Evolutionary conservation across 164 flowering plant genomes (phyloP), one percentile per base, ranked within the genome.

Genomic region (Paratinospora sagittata): DNA sequence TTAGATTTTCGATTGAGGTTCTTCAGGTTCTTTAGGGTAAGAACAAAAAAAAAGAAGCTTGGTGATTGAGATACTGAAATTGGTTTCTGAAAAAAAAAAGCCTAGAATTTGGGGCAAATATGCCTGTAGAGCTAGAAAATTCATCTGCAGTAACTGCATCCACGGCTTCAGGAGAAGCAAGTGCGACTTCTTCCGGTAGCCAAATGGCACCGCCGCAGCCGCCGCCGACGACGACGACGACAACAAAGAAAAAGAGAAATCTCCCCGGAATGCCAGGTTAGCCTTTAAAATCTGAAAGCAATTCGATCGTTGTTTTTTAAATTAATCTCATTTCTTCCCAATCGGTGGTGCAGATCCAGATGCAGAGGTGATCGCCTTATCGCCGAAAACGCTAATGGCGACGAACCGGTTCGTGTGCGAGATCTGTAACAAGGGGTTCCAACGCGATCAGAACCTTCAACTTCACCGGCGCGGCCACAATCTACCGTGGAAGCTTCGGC

Each of bases 241-340:
- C 78, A 23, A 69, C 72, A 63, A 89, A 89, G 87, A 86, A 81
- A 73, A 91, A 85, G 81, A 82, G 97, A 21, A 91, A 81, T 72
- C 97, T 88, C 41, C 94, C 97, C 3, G 97, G 97, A 80, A 91
- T 84, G 93, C 97, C 97, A 33, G 96, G 96, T 89, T 72, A 65
- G 65, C 30, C 23, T 45, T 72, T 45, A 69, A 43, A 63, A 21
- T 52, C 23, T n/a, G 58, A 19, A 43, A 43, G 14, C 47, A 12
- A 43, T 43, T 43, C 47, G 47, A 43, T 43, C 2, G 14, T 43
- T n/a, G 7, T 41, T 16, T 11, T 14, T 27, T 45, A 16, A 12
- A 27, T 34, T 36, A 43, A 9, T 12, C 23, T n/a, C 19, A 69
- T 9, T 13, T 10, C n/a, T 47, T 21, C 52, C 41, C 24, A 60